Evolutionary conservation across 208 protist genomes (phyloP).

Genomic region (Leishmania gerbilli): DNA sequence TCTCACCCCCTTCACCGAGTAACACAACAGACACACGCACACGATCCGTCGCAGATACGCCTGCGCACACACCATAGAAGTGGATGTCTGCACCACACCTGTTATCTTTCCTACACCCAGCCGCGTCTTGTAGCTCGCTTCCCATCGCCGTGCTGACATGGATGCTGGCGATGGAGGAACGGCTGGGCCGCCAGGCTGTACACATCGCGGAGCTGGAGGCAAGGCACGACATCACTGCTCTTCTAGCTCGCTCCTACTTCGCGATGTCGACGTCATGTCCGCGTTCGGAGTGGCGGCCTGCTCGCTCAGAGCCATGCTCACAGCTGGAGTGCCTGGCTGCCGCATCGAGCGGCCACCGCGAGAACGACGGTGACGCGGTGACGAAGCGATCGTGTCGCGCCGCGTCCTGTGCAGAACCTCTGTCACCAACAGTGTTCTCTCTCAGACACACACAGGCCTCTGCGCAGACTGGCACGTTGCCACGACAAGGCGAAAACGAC

Average conservation of each 20-base stretch:
- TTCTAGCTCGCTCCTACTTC: not conserved
- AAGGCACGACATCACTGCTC: constrained; percentile 1
- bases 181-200: not conserved
- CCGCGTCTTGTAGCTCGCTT: not conserved
- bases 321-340: not conserved
- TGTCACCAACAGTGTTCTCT: not conserved
- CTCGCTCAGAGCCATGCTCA: not conserved
- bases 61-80: not conserved
- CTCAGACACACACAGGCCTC: not conserved
- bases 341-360: not conserved
- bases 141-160: constrained; percentile 2
- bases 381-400: not conserved
- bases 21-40: not conserved
- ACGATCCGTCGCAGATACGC: not conserved
- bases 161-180: constrained; percentile 10
- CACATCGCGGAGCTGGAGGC: not conserved
- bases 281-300: not conserved
- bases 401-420: not conserved
- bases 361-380: not conserved
- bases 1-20: not conserved
- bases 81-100: not conserved
- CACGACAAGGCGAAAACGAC: not conserved
- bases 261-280: not conserved
- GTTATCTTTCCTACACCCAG: not conserved
- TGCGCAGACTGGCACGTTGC: not conserved